phyloP scores from a whole-genome alignment of 331 rosid genomes.

The Rosa hybrid region DNA sequence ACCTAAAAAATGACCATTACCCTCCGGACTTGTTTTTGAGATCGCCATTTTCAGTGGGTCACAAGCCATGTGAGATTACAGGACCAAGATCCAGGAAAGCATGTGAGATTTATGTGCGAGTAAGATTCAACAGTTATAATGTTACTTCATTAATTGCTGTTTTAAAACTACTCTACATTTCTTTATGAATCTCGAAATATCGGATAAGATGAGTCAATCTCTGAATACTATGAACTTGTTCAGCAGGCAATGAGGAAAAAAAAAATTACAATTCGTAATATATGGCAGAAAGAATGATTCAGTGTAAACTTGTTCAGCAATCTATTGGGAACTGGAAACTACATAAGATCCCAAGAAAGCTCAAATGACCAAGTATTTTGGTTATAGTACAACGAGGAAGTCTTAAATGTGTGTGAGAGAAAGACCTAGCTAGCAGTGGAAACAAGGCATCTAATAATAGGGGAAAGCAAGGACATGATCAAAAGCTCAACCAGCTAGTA shows the following conservation, averaged over 20 bases:
- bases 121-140: background rate
- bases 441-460: slow-evolving; percentile 7
- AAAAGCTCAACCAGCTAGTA: slow-evolving; percentile 5
- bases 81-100: slow-evolving; percentile 1
- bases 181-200: background rate
- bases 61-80: background rate
- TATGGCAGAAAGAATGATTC: background rate
- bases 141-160: background rate
- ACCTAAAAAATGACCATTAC: background rate
- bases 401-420: background rate
- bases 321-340: slow-evolving; percentile 2
- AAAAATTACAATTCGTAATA: background rate
- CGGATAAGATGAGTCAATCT: background rate
- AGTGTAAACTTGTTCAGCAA: slow-evolving; percentile 1
- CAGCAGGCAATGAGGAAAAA: background rate
- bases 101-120: slow-evolving; percentile 1
- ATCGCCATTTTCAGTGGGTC: background rate
- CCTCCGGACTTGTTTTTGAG: background rate
- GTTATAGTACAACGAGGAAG: background rate
- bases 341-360: background rate
- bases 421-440: background rate
- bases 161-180: background rate
- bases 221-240: slow-evolving; percentile 1
- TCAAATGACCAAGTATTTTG: background rate
- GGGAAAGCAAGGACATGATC: background rate